Base-by-base conservation (phyloP, 495 filamentous ascomycete species). In the Talaromyces stipitatus region DNA sequence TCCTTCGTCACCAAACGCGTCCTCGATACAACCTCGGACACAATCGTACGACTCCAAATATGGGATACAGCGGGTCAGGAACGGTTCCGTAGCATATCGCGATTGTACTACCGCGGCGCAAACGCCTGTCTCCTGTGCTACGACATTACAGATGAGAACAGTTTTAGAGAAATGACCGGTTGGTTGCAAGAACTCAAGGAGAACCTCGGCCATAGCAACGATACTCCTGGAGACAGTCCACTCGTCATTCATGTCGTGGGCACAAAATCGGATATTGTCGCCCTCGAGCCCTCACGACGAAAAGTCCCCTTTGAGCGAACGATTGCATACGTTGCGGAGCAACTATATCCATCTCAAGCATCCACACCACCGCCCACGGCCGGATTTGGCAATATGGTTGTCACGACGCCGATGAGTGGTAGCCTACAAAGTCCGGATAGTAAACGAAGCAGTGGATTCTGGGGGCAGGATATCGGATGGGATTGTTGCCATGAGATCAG, bases 11-110 rank as follows among this genome's bases (percentile, higher is more conserved):
- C 92, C 50, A 96, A 97, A 72, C 84, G 90, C 64, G 89, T 96
- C 57, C 76, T 91, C 60, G 91, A 97, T 72, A 83, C 82, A 60
- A 85, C 95, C 51, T 82, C 86, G 22, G 87, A 89, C 62, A 90
- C 88, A 8, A 75, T 83, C 12, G 88, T 96, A 20, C 83, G 91
- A 8, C 74, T 96, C 22, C 90, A 95, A 71, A 91, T 96, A 54
- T 95, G 92, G 90, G 89, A 95, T 63, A 95, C 90, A 60, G 94
- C 92, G 50, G 94, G 94, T 45, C 94, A 97, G 64, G 94, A 98
- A 75, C 84, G 94, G 11, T 98, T 97, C 69, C 87, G 94, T 57
- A 87, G 84, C 24, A 97, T 98, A 56, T 94, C 90, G 11, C 85
- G 90, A 26, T 83, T 97, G 29, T 98, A 98, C 72, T 98, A 98